These are phyloP conservation scores for Cyberlindnera xylosilytica DNA, from an alignment of 805 yeast genomes.

Conservation along the genomic window DNA sequence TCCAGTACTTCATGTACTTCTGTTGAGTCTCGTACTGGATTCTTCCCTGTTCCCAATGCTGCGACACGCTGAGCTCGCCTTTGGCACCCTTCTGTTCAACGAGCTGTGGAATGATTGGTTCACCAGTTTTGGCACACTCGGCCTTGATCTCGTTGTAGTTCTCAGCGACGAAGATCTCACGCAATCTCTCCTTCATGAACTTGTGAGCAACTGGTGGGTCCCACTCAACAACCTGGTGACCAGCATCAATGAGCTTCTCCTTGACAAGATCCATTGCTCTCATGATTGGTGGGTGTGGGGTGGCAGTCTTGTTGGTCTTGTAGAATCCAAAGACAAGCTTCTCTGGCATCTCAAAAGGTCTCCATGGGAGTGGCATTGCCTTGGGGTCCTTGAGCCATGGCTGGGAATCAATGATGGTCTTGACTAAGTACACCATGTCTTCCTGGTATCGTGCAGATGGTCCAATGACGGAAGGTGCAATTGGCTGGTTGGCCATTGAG, in stretches of 20 bases:
- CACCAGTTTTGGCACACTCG: constrained; percentile 6
- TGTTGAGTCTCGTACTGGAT: constrained; percentile 35
- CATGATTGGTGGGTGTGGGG: constrained; percentile 49
- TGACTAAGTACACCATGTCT: constrained; percentile 34
- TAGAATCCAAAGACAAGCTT: constrained; percentile 39
- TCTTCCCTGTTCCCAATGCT: constrained; percentile 40
- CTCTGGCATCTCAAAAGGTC: constrained; percentile 28
- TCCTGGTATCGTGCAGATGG: constrained; percentile 40
- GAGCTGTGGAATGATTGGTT: constrained; percentile 21
- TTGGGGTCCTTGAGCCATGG: constrained; percentile 44
- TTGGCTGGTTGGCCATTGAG: constrained; percentile 40
- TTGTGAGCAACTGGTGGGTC: constrained; percentile 8
- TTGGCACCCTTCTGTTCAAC: constrained; percentile 23
- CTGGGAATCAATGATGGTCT: constrained; percentile 29
- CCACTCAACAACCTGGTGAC: constrained; percentile 40
- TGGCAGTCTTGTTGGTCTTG: constrained; percentile 38
- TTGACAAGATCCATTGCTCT: constrained; percentile 39
- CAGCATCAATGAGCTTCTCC: constrained; percentile 30
- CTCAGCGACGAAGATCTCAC: constrained; percentile 9
- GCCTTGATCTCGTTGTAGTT: constrained; percentile 4
- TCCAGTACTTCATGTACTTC: constrained; percentile 37
- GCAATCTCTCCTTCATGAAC: constrained; percentile 2
- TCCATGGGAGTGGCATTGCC: constrained; percentile 31
- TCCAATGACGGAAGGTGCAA: constrained; percentile 48
- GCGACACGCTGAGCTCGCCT: constrained; percentile 19